These are phyloP conservation scores for Andrographis paniculata DNA, from an alignment of 305 asterid species.

Conservation along the genomic window DNA sequence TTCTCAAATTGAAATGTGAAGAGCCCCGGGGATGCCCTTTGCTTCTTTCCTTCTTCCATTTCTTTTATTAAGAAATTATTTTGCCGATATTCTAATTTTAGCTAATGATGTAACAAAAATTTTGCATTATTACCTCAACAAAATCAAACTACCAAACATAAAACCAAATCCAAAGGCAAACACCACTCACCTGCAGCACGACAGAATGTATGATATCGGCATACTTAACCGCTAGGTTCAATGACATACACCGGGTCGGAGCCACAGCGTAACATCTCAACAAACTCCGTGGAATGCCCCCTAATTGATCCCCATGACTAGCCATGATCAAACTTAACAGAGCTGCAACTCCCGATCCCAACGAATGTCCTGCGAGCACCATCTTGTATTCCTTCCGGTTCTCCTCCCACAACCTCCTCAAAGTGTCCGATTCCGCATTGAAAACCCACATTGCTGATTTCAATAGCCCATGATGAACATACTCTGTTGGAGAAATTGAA, in stretches of 20 bases:
- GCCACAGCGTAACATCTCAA: conserved; percentile 57
- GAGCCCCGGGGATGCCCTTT: too few species aligned
- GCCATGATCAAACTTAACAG: conserved; percentile 52
- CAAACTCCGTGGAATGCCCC: conserved; percentile 45
- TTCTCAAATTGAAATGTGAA: too few species aligned
- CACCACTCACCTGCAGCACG: conserved; percentile 62
- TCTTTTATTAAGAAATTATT: too few species aligned
- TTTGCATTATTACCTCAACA: too few species aligned
- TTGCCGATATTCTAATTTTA: too few species aligned
- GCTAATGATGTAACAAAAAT: too few species aligned
- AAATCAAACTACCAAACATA: too few species aligned
- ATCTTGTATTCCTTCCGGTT: conserved; percentile 63
- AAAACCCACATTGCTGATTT: conserved; percentile 79
- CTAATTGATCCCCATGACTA: conserved; percentile 43
- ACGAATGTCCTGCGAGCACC: conserved; percentile 83
- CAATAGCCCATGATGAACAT: conserved; percentile 80
- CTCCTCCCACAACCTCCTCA: conserved; percentile 69
- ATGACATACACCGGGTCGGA: conserved; percentile 75
- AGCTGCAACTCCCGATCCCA: conserved; percentile 92
- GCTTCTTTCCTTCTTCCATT: too few species aligned
- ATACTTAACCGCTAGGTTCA: conserved; percentile 87
- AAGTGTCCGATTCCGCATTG: conserved; percentile 54
- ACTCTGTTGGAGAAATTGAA: too few species aligned
- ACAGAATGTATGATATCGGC: conserved; percentile 75
- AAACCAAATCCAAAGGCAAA: too few species aligned